Conservation (phyloP, 2,329 filamentous ascomycete genomes). For the Aureobasidium mangrovei region DNA sequence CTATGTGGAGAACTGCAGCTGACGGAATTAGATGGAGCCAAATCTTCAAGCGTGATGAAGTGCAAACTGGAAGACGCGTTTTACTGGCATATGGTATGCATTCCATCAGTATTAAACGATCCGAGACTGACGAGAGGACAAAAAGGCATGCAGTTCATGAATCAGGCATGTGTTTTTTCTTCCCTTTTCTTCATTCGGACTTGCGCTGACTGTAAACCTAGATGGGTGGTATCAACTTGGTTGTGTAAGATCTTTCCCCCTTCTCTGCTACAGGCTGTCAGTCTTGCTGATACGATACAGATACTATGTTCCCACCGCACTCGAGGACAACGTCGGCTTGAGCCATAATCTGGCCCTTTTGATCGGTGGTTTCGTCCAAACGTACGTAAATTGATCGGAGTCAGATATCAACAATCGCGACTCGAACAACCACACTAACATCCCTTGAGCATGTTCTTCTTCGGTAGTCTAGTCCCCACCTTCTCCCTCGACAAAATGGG, state of each 20-base stretch:
- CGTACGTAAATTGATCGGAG: neutral
- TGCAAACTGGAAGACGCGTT: conserved; percentile 33
- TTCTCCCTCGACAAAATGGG: conserved; percentile 38
- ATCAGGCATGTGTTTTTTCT: conserved; percentile 15
- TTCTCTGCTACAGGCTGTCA: neutral
- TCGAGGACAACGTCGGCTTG: conserved; percentile 40
- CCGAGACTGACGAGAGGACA: too few species aligned
- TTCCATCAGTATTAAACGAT: conserved; percentile 27
- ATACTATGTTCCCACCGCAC: conserved; percentile 37
- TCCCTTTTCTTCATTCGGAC: too few species aligned
- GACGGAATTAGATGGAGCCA: conserved; percentile 24
- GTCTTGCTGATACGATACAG: conserved; percentile 8
- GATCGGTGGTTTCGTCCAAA: conserved; percentile 38
- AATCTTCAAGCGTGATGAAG: conserved; percentile 31
- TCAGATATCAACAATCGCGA: too few species aligned
- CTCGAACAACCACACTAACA: too few species aligned
- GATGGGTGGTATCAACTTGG: conserved; percentile 32
- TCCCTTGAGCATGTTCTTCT: conserved; percentile 27
- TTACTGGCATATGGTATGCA: conserved; percentile 33
- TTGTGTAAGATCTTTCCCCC: conserved; percentile 23
- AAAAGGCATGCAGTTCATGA: conserved; percentile 31
- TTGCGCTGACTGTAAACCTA: conserved; percentile 9
- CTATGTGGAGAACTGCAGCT: neutral
- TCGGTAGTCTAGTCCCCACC: conserved; percentile 38
- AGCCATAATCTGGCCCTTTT: conserved; percentile 36